Evolutionary conservation across 371 early-diverging fungal species (phyloP).

Genomic region (Dinochytrium kinnereticum): DNA sequence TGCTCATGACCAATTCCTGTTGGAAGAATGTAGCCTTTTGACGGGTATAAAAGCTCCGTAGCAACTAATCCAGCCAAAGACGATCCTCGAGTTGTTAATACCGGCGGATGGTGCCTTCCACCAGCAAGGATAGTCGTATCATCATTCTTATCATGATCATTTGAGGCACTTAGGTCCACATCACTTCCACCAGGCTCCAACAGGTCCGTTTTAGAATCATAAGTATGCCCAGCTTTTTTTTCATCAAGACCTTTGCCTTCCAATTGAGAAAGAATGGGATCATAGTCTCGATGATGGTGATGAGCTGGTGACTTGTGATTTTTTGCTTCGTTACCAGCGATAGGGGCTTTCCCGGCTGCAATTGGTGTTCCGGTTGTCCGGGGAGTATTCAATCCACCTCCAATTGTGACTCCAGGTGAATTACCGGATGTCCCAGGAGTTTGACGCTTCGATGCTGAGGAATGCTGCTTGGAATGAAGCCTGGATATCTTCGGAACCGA

Average conservation of each 20-base stretch:
- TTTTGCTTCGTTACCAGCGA: background rate
- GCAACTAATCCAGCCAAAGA: background rate
- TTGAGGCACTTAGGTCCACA: too few species aligned
- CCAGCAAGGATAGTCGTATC: too few species aligned
- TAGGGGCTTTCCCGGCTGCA: background rate
- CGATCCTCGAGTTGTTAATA: too few species aligned
- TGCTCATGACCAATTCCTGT: background rate
- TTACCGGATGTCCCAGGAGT: background rate
- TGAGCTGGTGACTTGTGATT: background rate
- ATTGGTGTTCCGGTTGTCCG: background rate
- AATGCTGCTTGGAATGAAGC: background rate
- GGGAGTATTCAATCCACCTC: background rate
- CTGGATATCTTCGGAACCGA: conserved; percentile 16
- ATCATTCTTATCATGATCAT: too few species aligned
- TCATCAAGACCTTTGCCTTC: background rate
- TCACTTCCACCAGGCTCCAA: too few species aligned
- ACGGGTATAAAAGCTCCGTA: background rate
- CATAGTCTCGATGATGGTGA: background rate
- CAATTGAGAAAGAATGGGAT: background rate
- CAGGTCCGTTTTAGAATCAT: too few species aligned
- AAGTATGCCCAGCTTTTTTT: too few species aligned
- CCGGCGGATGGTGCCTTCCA: too few species aligned
- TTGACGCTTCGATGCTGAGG: background rate
- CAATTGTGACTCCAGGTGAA: background rate
- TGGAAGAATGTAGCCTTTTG: background rate